Conservation (phyloP, 208 protist genomes). For the Trypanosoma boissoni region DNA sequence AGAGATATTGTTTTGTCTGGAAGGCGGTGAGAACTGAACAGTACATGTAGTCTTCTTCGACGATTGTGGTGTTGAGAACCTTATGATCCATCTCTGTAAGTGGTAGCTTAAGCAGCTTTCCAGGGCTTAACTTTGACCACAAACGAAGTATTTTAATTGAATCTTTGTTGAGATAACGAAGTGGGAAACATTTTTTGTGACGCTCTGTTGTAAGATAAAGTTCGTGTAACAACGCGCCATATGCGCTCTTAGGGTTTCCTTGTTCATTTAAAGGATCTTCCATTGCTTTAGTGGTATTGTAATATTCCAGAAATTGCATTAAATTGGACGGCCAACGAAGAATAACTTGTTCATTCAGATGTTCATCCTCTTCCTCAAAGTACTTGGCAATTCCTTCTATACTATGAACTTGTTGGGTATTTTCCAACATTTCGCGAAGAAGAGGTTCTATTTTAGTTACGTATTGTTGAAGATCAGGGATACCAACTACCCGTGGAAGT, state of each 20-base stretch:
- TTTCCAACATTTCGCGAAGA: slow-evolving; percentile 85
- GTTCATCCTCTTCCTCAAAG: slow-evolving; percentile 62
- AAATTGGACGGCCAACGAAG: slow-evolving; percentile 78
- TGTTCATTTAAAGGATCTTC: slow-evolving; percentile 65
- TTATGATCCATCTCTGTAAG: slow-evolving; percentile 68
- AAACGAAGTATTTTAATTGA: slow-evolving; percentile 43
- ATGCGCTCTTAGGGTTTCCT: slow-evolving; percentile 50
- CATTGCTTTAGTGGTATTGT: slow-evolving; percentile 69
- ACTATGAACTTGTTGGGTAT: slow-evolving; percentile 85
- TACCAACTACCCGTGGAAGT: slow-evolving; percentile 55
- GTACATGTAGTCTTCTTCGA: slow-evolving; percentile 48
- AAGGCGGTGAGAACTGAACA: slow-evolving; percentile 66
- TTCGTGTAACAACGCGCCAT: slow-evolving; percentile 50
- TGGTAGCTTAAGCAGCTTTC: slow-evolving; percentile 34
- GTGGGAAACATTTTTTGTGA: slow-evolving; percentile 49
- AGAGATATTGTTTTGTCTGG: slow-evolving; percentile 79
- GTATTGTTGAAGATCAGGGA: slow-evolving; percentile 87
- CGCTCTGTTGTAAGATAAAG: slow-evolving; percentile 59
- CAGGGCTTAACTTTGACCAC: slow-evolving; percentile 47
- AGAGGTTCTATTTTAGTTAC: slow-evolving; percentile 82
- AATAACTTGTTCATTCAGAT: slow-evolving; percentile 50
- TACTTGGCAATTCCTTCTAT: slow-evolving; percentile 63
- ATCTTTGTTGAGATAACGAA: slow-evolving; percentile 47
- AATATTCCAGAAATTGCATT: slow-evolving; percentile 90
- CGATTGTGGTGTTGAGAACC: slow-evolving; percentile 66